Evolutionary conservation across 2,329 filamentous ascomycete genomes (phyloP).

Genomic region (Dactylellina drechsleri): DNA sequence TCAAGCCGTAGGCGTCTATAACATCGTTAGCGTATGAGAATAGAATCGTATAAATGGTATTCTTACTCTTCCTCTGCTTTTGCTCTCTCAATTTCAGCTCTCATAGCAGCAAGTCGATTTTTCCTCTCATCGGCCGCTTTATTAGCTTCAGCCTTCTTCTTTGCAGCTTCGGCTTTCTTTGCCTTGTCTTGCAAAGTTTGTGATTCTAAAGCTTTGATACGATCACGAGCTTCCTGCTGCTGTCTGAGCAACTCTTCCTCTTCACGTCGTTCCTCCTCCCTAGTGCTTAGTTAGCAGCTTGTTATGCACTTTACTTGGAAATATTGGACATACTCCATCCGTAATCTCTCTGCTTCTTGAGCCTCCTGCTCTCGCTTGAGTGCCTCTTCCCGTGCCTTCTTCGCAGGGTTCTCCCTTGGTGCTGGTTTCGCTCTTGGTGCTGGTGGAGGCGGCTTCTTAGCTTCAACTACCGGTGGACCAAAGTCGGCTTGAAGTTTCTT

Average conservation of each 20-base stretch:
- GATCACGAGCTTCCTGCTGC: constrained; percentile 80
- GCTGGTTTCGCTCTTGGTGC: constrained; percentile 73
- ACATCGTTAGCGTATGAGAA: constrained; percentile 35
- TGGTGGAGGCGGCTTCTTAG: constrained; percentile 75
- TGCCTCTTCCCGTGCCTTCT: constrained; percentile 73
- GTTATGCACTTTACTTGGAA: background rate
- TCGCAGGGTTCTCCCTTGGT: constrained; percentile 73
- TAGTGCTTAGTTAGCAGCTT: constrained; percentile 62
- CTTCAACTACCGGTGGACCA: constrained; percentile 69
- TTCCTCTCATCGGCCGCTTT: constrained; percentile 91
- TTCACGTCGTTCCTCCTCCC: constrained; percentile 76
- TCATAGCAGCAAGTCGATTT: constrained; percentile 80
- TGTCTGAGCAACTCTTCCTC: constrained; percentile 84
- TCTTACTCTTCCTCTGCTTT: constrained; percentile 72
- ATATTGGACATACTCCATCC: constrained; percentile 78
- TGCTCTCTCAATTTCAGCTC: constrained; percentile 90
- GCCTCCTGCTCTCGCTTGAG: constrained; percentile 70
- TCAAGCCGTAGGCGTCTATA: constrained; percentile 72
- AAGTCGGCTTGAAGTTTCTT: constrained; percentile 82
- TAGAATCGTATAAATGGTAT: background rate
- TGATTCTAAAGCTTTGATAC: constrained; percentile 88
- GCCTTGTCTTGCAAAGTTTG: constrained; percentile 93
- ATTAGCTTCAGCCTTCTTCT: constrained; percentile 85
- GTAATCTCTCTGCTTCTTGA: constrained; percentile 76
- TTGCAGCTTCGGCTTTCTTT: constrained; percentile 96